Evolutionary conservation across 192 early-diverging fungal species (phyloP).

Genomic region (Coemansia sp.): DNA sequence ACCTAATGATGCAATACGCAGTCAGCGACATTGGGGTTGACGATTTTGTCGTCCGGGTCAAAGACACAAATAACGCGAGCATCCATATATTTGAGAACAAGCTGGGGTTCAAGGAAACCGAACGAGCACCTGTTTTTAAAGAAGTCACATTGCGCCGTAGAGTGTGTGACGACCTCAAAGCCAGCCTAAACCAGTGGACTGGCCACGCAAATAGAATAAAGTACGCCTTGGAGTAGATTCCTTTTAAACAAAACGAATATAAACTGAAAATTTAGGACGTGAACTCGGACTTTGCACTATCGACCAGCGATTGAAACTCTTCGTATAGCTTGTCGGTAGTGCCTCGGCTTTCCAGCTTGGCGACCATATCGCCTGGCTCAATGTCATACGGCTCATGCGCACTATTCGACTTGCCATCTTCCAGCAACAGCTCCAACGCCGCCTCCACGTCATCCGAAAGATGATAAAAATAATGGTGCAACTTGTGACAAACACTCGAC

Average conservation of each 20-base stretch:
- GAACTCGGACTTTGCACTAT: conserved; percentile 37
- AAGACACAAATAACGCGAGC: conserved; percentile 46
- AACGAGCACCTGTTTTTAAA: conserved; percentile 42
- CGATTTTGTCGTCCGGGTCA: conserved; percentile 53
- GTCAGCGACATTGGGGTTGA: conserved; percentile 41
- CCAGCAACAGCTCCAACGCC: conserved; percentile 6
- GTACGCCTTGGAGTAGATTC: conserved; percentile 3
- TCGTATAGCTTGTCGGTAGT: conserved; percentile 22
- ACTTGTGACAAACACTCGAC: conserved; percentile 35
- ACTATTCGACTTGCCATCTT: neutral
- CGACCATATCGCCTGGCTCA: conserved; percentile 37
- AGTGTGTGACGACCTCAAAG: conserved; percentile 17
- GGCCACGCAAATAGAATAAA: conserved; percentile 18
- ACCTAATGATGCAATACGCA: conserved; percentile 55
- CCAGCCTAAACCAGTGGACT: conserved; percentile 10
- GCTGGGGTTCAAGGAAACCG: conserved; percentile 47
- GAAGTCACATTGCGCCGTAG: conserved; percentile 47
- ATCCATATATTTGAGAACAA: conserved; percentile 44
- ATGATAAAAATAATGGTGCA: conserved; percentile 47
- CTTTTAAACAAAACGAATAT: neutral
- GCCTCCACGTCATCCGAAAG: conserved; percentile 24
- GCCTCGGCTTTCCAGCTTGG: conserved; percentile 30
- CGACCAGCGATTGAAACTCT: conserved; percentile 25
- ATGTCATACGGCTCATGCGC: neutral
- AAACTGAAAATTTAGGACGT: conserved; percentile 4